Conservation (phyloP, 2,329 filamentous ascomycete genomes). For the Ceratocystis lukuohia region DNA sequence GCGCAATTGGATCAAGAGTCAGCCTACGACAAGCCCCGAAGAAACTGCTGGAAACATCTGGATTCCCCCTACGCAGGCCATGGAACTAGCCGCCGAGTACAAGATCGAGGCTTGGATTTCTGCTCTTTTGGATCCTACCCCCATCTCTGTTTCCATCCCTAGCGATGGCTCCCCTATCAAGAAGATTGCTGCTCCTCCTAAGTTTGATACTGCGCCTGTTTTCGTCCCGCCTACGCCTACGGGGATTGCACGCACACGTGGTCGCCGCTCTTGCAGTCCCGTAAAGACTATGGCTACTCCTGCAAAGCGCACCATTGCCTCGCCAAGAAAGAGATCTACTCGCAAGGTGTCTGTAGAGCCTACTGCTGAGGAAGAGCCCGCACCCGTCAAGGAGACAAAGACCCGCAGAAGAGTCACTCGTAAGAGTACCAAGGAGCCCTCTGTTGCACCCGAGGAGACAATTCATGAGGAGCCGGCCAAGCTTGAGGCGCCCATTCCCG, state of each 20-base stretch:
- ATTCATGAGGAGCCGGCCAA: conserved; percentile 50
- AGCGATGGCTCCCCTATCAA: conserved; percentile 56
- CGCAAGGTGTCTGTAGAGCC: conserved; percentile 19
- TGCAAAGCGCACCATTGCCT: conserved; percentile 33
- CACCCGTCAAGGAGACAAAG: conserved; percentile 13
- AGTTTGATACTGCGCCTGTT: conserved; percentile 44
- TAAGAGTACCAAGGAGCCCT: conserved; percentile 28
- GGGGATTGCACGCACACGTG: conserved; percentile 34
- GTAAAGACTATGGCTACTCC: conserved; percentile 39
- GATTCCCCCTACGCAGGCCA: conserved; percentile 73
- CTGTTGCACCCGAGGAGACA: conserved; percentile 28
- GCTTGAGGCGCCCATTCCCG: conserved; percentile 46
- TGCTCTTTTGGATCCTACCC: conserved; percentile 78
- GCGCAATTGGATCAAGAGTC: conserved; percentile 71
- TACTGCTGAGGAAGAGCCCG: conserved; percentile 7
- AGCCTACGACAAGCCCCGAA: conserved; percentile 68
- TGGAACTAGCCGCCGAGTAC: conserved; percentile 77
- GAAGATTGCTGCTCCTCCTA: conserved; percentile 68
- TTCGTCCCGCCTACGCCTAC: conserved; percentile 39
- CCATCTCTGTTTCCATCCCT: conserved; percentile 47
- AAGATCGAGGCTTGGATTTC: conserved; percentile 74
- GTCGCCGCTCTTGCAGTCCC: conserved; percentile 44
- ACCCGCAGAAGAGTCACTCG: conserved; percentile 16
- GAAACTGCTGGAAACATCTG: conserved; percentile 95
- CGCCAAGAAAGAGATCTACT: conserved; percentile 16